Conservation (phyloP, 768 basidiomycete genomes). For the Boletus pseudopeckii region DNA sequence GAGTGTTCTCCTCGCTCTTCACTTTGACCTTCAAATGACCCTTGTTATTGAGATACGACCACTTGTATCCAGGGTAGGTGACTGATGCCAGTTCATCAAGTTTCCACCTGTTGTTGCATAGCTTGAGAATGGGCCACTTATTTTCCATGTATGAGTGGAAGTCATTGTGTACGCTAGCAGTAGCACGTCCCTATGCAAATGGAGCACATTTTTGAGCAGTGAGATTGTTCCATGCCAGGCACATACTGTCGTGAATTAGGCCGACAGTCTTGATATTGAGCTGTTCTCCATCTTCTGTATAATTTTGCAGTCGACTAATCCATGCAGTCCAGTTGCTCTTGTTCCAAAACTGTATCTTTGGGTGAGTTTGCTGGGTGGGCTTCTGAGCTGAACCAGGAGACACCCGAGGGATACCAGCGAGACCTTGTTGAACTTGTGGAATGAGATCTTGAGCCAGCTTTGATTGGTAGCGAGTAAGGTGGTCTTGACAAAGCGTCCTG, state of each 20-base stretch:
- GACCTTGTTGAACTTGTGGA: no score
- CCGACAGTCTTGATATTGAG: background rate
- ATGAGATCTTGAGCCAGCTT: no score
- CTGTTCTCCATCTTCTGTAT: background rate
- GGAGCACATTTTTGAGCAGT: background rate
- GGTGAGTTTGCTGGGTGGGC: background rate
- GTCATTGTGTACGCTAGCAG: background rate
- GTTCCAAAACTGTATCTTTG: background rate
- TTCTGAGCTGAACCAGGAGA: background rate
- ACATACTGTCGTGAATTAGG: background rate
- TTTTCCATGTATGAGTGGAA: background rate
- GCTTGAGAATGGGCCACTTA: background rate
- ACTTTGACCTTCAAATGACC: background rate
- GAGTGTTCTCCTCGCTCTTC: background rate
- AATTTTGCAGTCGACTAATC: background rate
- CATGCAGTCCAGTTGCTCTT: background rate
- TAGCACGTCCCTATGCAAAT: background rate
- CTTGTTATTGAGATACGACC: background rate
- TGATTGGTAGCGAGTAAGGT: background rate
- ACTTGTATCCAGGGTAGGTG: background rate
- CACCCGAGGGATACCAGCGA: no score
- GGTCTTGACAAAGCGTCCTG: background rate
- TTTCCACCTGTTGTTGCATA: slow-evolving; percentile 6
- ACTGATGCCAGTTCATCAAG: background rate
- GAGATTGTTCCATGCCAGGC: slow-evolving; percentile 3